Evolutionary conservation across 768 basidiomycete genomes (phyloP).

Genomic region (Mycena maculata): DNA sequence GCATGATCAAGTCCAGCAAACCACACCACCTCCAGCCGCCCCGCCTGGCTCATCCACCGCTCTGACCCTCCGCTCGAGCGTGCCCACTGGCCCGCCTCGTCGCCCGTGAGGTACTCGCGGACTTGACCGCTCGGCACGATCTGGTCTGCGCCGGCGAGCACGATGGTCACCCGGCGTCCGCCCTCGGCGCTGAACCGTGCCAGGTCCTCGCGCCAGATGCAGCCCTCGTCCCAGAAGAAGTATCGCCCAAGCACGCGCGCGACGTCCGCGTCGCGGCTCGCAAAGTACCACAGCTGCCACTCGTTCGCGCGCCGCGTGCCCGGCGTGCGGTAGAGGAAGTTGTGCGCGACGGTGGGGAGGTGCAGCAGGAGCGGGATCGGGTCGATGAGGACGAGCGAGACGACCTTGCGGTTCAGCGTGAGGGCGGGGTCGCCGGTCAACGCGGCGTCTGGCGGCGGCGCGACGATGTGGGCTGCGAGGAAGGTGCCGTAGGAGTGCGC

Average conservation of each 20-base stretch:
- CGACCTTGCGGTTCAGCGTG: constrained; percentile 48
- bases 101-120: constrained; percentile 49
- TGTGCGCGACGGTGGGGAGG: constrained; percentile 69
- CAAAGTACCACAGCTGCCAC: constrained; percentile 78
- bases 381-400: constrained; percentile 65
- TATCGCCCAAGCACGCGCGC: constrained; percentile 67
- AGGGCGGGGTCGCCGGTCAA: constrained; percentile 27
- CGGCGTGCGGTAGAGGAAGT: constrained; percentile 73
- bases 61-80: constrained; percentile 37
- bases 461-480: constrained; percentile 62
- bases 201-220: constrained; percentile 71
- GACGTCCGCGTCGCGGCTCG: constrained; percentile 71
- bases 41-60: constrained; percentile 35
- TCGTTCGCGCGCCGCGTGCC: constrained; percentile 58
- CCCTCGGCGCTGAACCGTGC: constrained; percentile 35
- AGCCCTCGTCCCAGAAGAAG: constrained; percentile 76
- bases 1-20: constrained; percentile 55
- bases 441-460: constrained; percentile 30
- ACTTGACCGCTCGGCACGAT: constrained; percentile 52
- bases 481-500: constrained; percentile 76
- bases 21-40: constrained; percentile 49
- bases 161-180: constrained; percentile 46
- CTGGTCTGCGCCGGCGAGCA: constrained; percentile 54
- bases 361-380: constrained; percentile 75
- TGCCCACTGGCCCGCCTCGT: constrained; percentile 34